These are phyloP conservation scores for Candida tropicalis DNA, from an alignment of 1,139 yeast genomes.

Conservation along the genomic window DNA sequence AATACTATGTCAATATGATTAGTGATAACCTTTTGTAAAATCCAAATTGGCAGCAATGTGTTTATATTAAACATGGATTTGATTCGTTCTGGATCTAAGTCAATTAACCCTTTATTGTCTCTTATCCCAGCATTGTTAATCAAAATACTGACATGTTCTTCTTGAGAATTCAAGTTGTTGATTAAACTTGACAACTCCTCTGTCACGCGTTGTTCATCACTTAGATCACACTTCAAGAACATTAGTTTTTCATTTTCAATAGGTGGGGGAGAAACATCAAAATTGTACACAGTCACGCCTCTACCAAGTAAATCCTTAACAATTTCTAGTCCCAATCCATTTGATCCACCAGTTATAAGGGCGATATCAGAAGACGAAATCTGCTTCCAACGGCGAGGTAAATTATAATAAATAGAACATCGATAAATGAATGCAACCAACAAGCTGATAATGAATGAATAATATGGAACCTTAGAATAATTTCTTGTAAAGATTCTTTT, in stretches of 20 bases:
- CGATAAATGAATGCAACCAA: conserved; percentile 8
- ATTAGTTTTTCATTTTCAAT: conserved; percentile 22
- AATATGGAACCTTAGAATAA: conserved; percentile 11
- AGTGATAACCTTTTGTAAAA: conserved; percentile 46
- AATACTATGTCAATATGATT: conserved; percentile 21
- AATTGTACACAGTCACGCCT: conserved; percentile 38
- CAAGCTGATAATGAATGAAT: conserved; percentile 8
- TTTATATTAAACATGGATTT: conserved; percentile 53
- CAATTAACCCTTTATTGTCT: conserved; percentile 45
- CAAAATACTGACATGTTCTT: conserved; percentile 49
- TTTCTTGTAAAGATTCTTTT: conserved; percentile 11
- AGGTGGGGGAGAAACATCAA: conserved; percentile 49
- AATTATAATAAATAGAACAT: conserved; percentile 11
- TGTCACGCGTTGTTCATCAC: conserved; percentile 33
- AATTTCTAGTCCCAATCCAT: conserved; percentile 59
- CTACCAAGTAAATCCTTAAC: conserved; percentile 33
- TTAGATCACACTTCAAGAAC: conserved; percentile 53
- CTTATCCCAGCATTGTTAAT: conserved; percentile 80
- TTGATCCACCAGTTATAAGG: conserved; percentile 66
- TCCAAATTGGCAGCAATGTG: conserved; percentile 55
- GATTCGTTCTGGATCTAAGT: conserved; percentile 35
- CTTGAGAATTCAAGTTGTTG: conserved; percentile 27
- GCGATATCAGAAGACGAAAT: conserved; percentile 34
- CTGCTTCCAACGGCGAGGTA: conserved; percentile 16
- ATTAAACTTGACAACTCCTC: conserved; percentile 25